Conservation (phyloP, 2,329 filamentous ascomycete genomes). For the Botrytis cinerea region DNA sequence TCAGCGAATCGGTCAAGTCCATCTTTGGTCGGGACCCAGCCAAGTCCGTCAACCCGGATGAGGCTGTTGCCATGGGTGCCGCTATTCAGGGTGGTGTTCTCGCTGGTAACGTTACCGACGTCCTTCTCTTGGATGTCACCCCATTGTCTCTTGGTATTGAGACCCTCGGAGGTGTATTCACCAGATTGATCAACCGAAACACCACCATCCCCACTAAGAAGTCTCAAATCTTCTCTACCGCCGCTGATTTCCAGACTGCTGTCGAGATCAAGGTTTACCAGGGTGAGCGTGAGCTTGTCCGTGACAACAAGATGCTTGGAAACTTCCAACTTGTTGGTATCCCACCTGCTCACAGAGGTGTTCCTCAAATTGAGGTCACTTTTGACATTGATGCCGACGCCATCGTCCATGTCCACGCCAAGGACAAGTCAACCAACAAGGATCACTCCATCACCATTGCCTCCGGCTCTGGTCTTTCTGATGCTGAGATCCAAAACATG, state of each 20-base stretch:
- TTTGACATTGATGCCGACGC: constrained; percentile 99
- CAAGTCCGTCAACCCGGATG: constrained; percentile 98
- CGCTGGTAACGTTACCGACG: constrained; percentile 93
- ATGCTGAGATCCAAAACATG: constrained; percentile 95
- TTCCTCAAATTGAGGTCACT: constrained; percentile 95
- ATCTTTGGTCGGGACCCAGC: constrained; percentile 95
- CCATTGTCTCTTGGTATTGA: constrained; percentile 97
- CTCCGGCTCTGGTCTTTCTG: constrained; percentile 93
- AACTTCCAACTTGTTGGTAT: constrained; percentile 99
- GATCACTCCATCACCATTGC: constrained; percentile 99
- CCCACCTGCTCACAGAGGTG: constrained; percentile 91
- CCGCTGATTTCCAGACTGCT: constrained; percentile 96
- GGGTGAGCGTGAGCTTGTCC: constrained; percentile 98
- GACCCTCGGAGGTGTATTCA: constrained; percentile 97
- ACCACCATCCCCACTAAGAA: constrained; percentile 99
- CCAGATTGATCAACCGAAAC: constrained; percentile 97
- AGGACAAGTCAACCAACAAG: constrained; percentile 99
- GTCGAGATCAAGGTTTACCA: constrained; percentile 99
- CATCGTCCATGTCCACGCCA: constrained; percentile 96
- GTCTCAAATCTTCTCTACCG: constrained; percentile 96
- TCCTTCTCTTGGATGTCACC: constrained; percentile 92
- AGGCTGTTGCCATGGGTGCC: constrained; percentile 96
- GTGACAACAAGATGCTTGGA: constrained; percentile 96
- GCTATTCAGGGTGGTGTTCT: constrained; percentile 97
- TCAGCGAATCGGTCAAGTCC: constrained; percentile 90